phyloP scores from a whole-genome alignment of 768 basidiomycete genomes.

The Lentinula raphanica region DNA sequence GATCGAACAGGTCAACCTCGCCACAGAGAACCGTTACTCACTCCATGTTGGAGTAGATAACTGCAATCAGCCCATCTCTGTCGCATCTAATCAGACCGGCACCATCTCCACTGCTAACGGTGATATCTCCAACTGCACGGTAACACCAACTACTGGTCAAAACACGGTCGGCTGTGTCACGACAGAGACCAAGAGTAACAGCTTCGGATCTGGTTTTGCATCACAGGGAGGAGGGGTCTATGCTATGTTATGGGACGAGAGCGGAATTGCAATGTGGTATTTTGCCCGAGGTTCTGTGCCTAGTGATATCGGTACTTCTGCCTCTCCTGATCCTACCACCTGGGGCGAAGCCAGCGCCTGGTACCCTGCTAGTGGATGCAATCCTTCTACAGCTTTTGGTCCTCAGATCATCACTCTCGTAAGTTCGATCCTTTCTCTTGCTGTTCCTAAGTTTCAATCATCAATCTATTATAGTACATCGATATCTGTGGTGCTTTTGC shows the following conservation, averaged over 20 bases:
- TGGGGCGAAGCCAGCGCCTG: constrained; percentile 59
- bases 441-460: background rate
- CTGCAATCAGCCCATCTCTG: constrained; percentile 38
- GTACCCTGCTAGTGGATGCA: constrained; percentile 55
- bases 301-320: constrained; percentile 45
- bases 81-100: constrained; percentile 30
- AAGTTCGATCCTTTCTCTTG: background rate
- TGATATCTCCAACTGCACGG: constrained; percentile 39
- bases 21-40: constrained; percentile 49
- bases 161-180: constrained; percentile 51
- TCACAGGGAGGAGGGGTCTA: constrained; percentile 57
- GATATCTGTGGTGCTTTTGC: constrained; percentile 21
- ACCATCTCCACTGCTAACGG: constrained; percentile 29
- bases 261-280: constrained; percentile 55
- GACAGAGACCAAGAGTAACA: constrained; percentile 35
- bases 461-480: constrained; percentile 11
- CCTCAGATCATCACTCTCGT: constrained; percentile 53
- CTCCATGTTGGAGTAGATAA: constrained; percentile 50
- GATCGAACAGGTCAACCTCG: constrained; percentile 46
- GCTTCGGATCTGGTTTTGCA: constrained; percentile 60
- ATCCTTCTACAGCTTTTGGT: constrained; percentile 53
- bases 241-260: constrained; percentile 50
- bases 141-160: constrained; percentile 28
- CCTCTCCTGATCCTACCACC: constrained; percentile 42
- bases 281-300: constrained; percentile 53